Evolutionary conservation across 129 eudicot genomes (phyloP), one percentile per base, ranked within the genome.

Genomic region (Deinandra increscens): DNA sequence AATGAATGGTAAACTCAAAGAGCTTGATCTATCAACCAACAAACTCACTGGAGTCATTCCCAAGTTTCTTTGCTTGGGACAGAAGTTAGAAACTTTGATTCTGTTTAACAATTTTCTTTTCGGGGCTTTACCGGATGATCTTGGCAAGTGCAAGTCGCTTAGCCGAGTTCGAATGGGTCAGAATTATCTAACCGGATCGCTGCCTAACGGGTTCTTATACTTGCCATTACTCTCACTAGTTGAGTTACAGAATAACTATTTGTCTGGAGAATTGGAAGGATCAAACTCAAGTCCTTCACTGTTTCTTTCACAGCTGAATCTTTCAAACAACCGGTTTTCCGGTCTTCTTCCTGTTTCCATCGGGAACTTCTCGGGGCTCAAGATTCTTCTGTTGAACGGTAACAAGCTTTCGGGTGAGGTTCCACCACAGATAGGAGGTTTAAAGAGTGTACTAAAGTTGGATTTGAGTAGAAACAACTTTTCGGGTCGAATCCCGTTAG

Each of bases 11-110:
- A 76, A 76, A 22, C 70, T 88, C 13, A 62, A 66, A 26, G 75
- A 69, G 14, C 78, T 88, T 36, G 95, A 88, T 74, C 84, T 88
- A 63, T 85, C 91, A 4, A 82, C 86, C 9, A 88, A 88, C 18
- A 85, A 80, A 61, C 84, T 88, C 69, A 85, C 91, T 6, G 95
- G 95, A 19, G 44, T 41, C 37, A 66, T 88, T 7, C 95, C 95
- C 2, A 73, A 70, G 61, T 72, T 59, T 75, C 72, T 88, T 1
- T 88, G 95, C 64, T 80, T 69, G 10, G 88, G 91, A 9, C 66
- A 58, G 22, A 83, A 68, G 73, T 51, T 88, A 54, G 70, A 79
- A 51, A 82, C 75, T 29, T 75, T 88, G 81, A 88, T 88, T 49
- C 51, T 83, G 68, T 80, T 85, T 38, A 69, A 83, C 46, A 88